These are phyloP conservation scores for Entomortierella lignicola DNA, from an alignment of 192 early-diverging fungal species.

Conservation along the genomic window DNA sequence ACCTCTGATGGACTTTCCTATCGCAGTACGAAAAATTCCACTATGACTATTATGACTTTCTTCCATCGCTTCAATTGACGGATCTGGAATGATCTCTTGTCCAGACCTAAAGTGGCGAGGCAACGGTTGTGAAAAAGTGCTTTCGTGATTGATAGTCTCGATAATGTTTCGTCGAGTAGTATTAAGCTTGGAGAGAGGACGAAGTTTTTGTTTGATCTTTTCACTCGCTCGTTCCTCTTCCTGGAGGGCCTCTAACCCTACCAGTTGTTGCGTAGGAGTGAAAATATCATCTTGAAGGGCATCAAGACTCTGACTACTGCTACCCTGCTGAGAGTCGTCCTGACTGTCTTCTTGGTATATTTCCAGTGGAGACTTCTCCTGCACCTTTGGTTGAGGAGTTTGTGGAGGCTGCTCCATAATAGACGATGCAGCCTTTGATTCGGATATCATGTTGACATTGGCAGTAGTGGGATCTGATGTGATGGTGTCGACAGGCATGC, in stretches of 20 bases:
- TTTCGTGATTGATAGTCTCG: background rate
- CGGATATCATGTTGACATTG: background rate
- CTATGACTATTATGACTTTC: no score
- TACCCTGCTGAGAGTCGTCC: background rate
- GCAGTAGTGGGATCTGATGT: no score
- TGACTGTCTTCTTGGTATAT: background rate
- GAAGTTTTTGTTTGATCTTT: conserved; percentile 29
- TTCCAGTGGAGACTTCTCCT: background rate
- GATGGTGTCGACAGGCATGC: no score
- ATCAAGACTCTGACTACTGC: background rate
- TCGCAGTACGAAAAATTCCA: background rate
- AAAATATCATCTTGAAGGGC: background rate
- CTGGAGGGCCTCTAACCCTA: conserved; percentile 8
- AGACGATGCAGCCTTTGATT: background rate
- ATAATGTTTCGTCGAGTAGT: conserved; percentile 1
- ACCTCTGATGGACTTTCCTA: background rate
- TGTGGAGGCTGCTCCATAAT: background rate
- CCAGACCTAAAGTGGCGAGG: background rate
- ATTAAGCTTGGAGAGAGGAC: conserved; percentile 25
- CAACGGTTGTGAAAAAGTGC: background rate
- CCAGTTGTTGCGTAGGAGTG: conserved; percentile 5
- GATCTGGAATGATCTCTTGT: no score
- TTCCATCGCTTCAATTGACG: no score
- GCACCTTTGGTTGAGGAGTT: background rate
- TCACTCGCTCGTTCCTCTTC: conserved; percentile 26